These are phyloP conservation scores for Angophora floribunda DNA, from an alignment of 345 rosid species.

Conservation along the genomic window DNA sequence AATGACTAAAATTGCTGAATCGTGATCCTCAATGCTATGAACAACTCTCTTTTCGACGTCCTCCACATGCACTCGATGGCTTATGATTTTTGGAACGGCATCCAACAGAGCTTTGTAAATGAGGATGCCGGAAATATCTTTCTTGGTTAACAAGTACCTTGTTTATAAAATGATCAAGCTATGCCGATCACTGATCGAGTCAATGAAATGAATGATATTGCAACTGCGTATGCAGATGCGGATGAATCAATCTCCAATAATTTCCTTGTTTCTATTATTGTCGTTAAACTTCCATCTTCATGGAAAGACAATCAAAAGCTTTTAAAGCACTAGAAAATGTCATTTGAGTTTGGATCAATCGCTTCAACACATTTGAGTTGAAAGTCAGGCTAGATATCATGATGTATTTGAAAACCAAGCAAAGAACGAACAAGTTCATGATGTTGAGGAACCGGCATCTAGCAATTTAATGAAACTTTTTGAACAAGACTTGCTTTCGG, in stretches of 20 bases:
- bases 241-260: neutral
- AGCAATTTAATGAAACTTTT: too few relatives aligned
- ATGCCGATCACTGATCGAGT: neutral
- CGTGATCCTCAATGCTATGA: neutral
- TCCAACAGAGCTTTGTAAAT: fast-evolving
- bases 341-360: too few relatives aligned
- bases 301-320: too few relatives aligned
- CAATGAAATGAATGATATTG: neutral
- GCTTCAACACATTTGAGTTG: fast-evolving
- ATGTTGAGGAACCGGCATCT: too few relatives aligned
- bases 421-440: too few relatives aligned
- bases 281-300: too few relatives aligned
- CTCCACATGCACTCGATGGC: neutral
- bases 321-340: too few relatives aligned
- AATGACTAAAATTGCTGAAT: neutral
- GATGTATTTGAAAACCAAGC: too few relatives aligned
- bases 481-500: neutral
- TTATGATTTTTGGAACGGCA: neutral
- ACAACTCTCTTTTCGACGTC: neutral
- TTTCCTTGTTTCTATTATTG: neutral
- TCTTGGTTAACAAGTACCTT: neutral
- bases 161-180: neutral
- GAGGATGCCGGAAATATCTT: fast-evolving
- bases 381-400: too few relatives aligned
- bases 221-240: neutral